Base-by-base conservation (phyloP, 768 basidiomycete genomes). In the Megacollybia marginata region DNA sequence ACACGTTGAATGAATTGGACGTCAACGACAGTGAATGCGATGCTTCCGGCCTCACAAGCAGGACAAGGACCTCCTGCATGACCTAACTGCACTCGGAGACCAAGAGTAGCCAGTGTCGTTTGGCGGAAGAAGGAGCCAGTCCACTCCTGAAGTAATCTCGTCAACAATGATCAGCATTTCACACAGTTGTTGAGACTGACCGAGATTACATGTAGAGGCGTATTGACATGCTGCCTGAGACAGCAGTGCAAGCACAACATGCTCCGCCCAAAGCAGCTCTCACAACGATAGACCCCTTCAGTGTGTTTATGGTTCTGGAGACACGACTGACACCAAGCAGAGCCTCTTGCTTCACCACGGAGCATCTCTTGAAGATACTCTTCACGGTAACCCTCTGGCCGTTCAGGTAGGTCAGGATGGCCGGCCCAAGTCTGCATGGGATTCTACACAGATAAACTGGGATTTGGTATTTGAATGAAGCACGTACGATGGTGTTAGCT, bases 11-110 rank as follows among this genome's bases (percentile, higher is more conserved):
- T 18, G 5, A 44, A 38, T n/a, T 47, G 47, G 23, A 15, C 42
- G 16, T 56, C 36, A 18, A 57, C 46, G 5, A 57, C 57, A 8
- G 49, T 33, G 10, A 57, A 49, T 1, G 33, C 48, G 1, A 12
- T 33, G 7, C 11, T 16, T 19, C 38, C 13, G 38, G 23, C 28
- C 8, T 33, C 34, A 3, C 20, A 15, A 5, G 28, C 13, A 15
- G 16, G 11, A 9, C 49, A 34, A 12, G 23, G n/a, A 0, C 23
- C 46, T 0, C 16, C 2, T 3, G 13, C 15, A 31, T 52, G 51
- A 1, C 51, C 51, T 12, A 52, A 6, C 12, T 52, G 51, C 9
- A 42, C 36, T 7, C 15, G 8, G 1, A 50, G 8, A 2, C 48
- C 51, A 1, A 52, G 15, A 1, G 16, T 13, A 11, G 19, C 15